Percentiles rank a stretch among this genome's conserved stretches.
phyloP scores from a whole-genome alignment of 306 rosid genomes.

The Quercus cerris region DNA sequence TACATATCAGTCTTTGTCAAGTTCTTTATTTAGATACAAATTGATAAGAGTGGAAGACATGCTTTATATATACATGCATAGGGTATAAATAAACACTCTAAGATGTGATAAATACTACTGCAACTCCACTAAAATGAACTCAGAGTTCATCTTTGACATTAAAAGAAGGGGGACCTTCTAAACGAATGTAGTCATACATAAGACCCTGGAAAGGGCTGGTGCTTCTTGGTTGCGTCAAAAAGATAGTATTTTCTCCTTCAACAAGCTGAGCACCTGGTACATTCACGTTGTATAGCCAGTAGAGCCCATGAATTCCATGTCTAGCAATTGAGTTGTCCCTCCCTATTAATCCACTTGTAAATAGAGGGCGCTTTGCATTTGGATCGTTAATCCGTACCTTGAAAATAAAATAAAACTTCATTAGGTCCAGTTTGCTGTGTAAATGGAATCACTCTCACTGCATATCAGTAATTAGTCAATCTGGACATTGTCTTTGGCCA shows the following conservation, averaged over 20 bases:
- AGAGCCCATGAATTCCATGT: constrained; percentile 92
- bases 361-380: constrained; percentile 48
- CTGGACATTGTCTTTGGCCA: neutral
- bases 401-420: neutral
- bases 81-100: neutral
- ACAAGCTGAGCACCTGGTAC: constrained; percentile 40
- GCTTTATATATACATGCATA: neutral
- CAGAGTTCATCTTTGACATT: constrained; percentile 12
- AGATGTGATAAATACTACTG: neutral
- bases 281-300: constrained; percentile 57
- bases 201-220: constrained; percentile 71
- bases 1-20: neutral
- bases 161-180: constrained; percentile 57
- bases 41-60: neutral
- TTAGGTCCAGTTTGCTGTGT: neutral
- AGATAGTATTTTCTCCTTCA: constrained; percentile 70
- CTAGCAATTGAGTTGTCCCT: constrained; percentile 89
- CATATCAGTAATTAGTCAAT: neutral
- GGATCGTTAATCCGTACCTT: constrained; percentile 77
- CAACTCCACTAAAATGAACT: constrained; percentile 1
- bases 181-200: constrained; percentile 85
- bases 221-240: constrained; percentile 71
- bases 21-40: neutral
- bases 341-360: constrained; percentile 90
- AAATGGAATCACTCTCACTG: neutral